phyloP scores from a whole-genome alignment of 2,329 filamentous ascomycete genomes.

The Calonectria ilicicola region DNA sequence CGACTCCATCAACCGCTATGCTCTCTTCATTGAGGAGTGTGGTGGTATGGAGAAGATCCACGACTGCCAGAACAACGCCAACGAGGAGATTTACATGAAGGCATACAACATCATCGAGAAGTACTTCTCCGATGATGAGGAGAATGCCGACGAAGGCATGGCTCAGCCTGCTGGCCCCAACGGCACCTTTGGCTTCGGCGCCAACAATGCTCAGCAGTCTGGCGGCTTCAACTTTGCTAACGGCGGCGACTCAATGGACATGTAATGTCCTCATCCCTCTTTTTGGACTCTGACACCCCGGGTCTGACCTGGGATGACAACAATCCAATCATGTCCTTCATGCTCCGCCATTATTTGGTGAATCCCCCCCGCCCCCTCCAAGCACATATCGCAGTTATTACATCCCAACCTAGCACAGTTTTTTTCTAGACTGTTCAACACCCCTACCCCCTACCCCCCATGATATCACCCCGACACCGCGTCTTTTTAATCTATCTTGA shows the following conservation, averaged over 20 bases:
- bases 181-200: slow-evolving; percentile 83
- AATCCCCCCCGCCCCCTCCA: slow-evolving; percentile 28
- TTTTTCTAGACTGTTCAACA: slow-evolving; percentile 38
- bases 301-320: background rate
- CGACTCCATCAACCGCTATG: slow-evolving; percentile 93
- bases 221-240: slow-evolving; percentile 96
- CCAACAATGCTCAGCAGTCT: slow-evolving; percentile 71
- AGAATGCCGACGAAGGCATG: slow-evolving; percentile 85
- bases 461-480: slow-evolving; percentile 48
- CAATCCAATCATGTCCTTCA: slow-evolving; percentile 8
- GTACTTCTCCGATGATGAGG: slow-evolving; percentile 99
- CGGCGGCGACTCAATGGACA: slow-evolving; percentile 73
- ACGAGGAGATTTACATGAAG: slow-evolving; percentile 99
- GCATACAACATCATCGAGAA: slow-evolving; percentile 99
- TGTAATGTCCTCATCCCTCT: slow-evolving; percentile 57
- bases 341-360: slow-evolving; percentile 17
- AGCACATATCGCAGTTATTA: slow-evolving; percentile 41
- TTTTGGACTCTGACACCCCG: slow-evolving; percentile 10
- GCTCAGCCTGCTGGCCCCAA: slow-evolving; percentile 73
- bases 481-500: slow-evolving; percentile 53
- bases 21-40: slow-evolving; percentile 98
- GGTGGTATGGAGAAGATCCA: slow-evolving; percentile 99
- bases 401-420: slow-evolving; percentile 39
- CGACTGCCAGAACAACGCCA: slow-evolving; percentile 99
- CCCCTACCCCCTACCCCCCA: slow-evolving; percentile 34